Evolutionary conservation across 345 rosid species (phyloP), one percentile per base, ranked within the genome.

Genomic region (Eucalyptus curtisii): DNA sequence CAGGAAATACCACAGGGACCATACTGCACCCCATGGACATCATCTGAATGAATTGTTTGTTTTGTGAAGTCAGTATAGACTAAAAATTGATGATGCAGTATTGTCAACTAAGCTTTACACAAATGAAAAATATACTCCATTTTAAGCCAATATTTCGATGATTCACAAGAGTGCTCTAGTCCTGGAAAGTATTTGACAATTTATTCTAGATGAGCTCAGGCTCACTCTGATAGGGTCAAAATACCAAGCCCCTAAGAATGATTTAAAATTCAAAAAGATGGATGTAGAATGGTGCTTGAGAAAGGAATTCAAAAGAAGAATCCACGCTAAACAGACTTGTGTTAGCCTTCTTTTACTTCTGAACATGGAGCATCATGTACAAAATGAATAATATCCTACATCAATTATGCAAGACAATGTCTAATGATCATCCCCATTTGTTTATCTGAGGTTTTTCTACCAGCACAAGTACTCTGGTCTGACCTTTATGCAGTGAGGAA

Each of bases 1-100:
- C 93, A 2, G 96, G 93, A 91, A 91, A 93, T 94, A 91, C 92
- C 94, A 93, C 92, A 5, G 95, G 95, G 86, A 92, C 94, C 95
- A 94, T 88, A 87, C 96, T 95, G 86, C 95, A 93, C 89, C 96
- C 95, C 97, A 94, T 93, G 90, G 96, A 96, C 96, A 96, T 95
- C 92, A 96, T 93, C 96, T 95, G 82, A 71, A 37, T 0, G 45
- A 71, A 10, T 71, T 37, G 25, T 71, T 71, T 71, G 14, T 71
- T 19, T 31, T 71, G 4, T 71, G 45, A 37, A 71, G 82, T 71
- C 82, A 37, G 82, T 71, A 19, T 37, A 20, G 82, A 3, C 45
- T 71, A 12, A 71, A 37, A 37, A 71, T 19, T 37, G 27, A 37
- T 37, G 45, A 37, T 71, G 81, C 27, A 20, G 45, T 19, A 44